Evolutionary conservation across 176 grass and related monocot species (phyloP).

Genomic region (Melocanna baccifera): DNA sequence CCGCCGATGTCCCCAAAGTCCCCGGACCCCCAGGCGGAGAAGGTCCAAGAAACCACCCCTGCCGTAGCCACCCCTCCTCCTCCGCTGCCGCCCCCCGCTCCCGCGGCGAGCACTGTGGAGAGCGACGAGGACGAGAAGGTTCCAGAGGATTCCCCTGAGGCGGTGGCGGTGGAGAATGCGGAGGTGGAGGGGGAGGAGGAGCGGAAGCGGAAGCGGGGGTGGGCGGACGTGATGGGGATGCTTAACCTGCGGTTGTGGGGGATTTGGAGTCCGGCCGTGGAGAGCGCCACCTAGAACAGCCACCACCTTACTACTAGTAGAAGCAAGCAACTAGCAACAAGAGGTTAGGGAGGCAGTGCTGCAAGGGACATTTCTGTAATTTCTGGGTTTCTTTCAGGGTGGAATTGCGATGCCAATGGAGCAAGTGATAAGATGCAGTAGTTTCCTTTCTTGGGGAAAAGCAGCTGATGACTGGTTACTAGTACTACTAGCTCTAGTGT

Average conservation of each 20-base stretch:
- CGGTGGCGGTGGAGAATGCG: background rate
- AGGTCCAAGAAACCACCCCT: background rate
- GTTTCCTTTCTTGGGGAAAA: background rate
- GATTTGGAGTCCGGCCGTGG: conserved; percentile 51
- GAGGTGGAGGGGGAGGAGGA: background rate
- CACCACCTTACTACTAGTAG: background rate
- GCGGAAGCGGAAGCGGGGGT: conserved; percentile 40
- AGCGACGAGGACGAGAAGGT: conserved; percentile 2
- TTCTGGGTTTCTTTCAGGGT: background rate
- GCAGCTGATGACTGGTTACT: background rate
- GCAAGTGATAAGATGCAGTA: background rate
- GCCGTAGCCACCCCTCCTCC: background rate
- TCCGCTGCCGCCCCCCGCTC: background rate
- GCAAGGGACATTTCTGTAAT: background rate
- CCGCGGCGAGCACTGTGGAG: background rate
- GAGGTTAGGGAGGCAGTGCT: background rate
- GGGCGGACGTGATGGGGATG: conserved; percentile 49
- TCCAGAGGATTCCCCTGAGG: background rate
- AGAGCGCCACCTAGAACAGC: conserved; percentile 36
- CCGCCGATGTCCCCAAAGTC: background rate
- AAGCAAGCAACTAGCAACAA: background rate
- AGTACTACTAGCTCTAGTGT: background rate
- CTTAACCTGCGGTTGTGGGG: conserved; percentile 42
- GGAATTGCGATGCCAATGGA: background rate
- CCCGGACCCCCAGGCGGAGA: background rate